Evolutionary conservation across 495 filamentous ascomycete species (phyloP), one percentile per base, ranked within the genome.

Genomic region (Penicillium dipodomyicola): DNA sequence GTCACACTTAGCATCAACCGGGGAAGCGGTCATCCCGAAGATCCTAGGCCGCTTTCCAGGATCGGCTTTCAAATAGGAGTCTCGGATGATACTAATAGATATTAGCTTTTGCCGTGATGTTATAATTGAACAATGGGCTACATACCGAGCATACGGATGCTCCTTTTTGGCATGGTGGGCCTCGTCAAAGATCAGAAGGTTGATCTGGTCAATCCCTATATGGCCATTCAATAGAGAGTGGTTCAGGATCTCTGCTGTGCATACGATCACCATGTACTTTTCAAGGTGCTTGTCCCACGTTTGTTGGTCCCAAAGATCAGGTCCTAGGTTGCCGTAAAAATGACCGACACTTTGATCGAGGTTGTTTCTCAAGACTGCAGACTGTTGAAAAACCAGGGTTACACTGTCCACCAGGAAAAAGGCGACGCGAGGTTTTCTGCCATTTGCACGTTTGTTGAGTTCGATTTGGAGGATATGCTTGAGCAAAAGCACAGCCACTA

Each of bases 21-120:
- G 94, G 10, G 93, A 97, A 15, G 94, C 94, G 9, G 94, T 99
- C 93, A 99, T 96, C 17, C 93, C 94, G 64, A 99, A 89, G 22
- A 99, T 85, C 54, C 87, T 87, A 14, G 94, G 95, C 2, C 84
- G 80, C 19, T 71, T 76, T 1, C 70, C 63, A 1, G 58, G 43
- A 67, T 73, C 65, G 15, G 75, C 70, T 32, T 72, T 66, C 30
- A 82, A 53, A 62, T 97, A 98, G 56, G 87, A 90, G 37, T 97
- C 90, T 61, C 88, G 90, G 65, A 97, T 90, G 54, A 98, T 96
- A 27, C 82, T 84, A 52, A 27, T 20, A 23, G 33, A 4, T 40
- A 35, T 68, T 50, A 63, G 73, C 22, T 14, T 29, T n/a, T 47
- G 1, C 32, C 37, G 2, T 12, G 22, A 22, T 29, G 7, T 5